Percentiles rank a stretch among this genome's conserved stretches.
phyloP scores from a whole-genome alignment of 306 rosid genomes.

The Morella rubra region DNA sequence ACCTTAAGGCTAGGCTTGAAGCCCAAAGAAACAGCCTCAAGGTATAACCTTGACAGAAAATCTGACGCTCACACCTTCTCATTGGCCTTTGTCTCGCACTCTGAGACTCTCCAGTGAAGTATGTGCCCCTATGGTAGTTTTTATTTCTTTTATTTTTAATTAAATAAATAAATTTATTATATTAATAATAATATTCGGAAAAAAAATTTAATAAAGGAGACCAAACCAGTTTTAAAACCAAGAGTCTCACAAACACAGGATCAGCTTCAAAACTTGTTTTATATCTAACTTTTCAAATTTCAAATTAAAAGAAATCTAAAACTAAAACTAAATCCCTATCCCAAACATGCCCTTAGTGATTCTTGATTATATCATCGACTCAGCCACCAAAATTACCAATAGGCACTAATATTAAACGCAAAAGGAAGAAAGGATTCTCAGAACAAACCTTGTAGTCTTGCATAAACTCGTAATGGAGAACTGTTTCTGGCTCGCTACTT shows the following conservation, averaged over 20 bases:
- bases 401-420: neutral
- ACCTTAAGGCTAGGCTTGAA: neutral
- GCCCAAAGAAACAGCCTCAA: neutral
- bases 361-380: slow-evolving; percentile 12
- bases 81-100: neutral
- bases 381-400: neutral
- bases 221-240: no score
- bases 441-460: slow-evolving; percentile 91
- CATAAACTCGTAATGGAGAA: slow-evolving; percentile 98
- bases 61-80: neutral
- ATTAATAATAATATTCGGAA: no score
- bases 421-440: slow-evolving; percentile 14
- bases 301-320: no score
- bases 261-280: no score
- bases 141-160: no score
- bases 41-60: neutral
- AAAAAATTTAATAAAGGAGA: no score
- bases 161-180: no score
- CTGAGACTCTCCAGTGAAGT: neutral
- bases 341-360: neutral
- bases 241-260: no score
- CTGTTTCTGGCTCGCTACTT: slow-evolving; percentile 84
- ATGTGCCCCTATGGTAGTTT: neutral
- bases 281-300: no score
- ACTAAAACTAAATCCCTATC: no score